Conservation (phyloP, 176 grass and related monocot genomes). For the Eleusine coracana region DNA sequence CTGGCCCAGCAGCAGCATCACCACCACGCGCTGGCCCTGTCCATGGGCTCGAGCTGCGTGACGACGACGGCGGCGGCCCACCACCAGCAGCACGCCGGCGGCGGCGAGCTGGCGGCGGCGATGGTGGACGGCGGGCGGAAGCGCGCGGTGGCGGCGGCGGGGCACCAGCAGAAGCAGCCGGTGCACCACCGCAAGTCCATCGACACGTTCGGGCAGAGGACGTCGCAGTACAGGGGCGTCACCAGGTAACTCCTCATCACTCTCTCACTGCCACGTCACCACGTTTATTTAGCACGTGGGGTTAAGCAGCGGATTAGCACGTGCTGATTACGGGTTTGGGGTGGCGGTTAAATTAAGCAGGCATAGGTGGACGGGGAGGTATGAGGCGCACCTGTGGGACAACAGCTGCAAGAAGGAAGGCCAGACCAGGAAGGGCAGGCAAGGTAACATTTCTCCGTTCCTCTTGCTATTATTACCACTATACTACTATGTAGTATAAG, state of each 20-base stretch:
- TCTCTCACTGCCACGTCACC: not conserved
- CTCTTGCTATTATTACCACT: too few species aligned
- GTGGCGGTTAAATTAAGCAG: slow-evolving; percentile 50
- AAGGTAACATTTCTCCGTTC: slow-evolving; percentile 49
- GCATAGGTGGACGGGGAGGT: slow-evolving; percentile 99
- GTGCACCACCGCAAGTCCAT: slow-evolving; percentile 98
- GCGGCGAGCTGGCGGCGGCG: not conserved
- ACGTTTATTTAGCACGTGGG: not conserved
- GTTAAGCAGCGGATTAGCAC: not conserved
- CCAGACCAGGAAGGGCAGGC: slow-evolving; percentile 95
- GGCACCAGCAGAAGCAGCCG: slow-evolving; percentile 74
- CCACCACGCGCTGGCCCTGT: slow-evolving; percentile 72
- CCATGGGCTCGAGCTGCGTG: slow-evolving; percentile 93
- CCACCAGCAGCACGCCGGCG: slow-evolving; percentile 26
- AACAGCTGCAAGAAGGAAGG: slow-evolving; percentile 99
- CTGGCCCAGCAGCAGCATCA: slow-evolving; percentile 25
- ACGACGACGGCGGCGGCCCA: not conserved
- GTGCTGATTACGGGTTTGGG: not conserved
- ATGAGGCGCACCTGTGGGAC: slow-evolving; percentile 98
- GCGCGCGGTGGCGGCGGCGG: slow-evolving; percentile 46
- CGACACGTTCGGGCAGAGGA: slow-evolving; percentile 97
- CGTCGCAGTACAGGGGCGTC: slow-evolving; percentile 97
- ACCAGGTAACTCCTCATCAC: slow-evolving; percentile 59
- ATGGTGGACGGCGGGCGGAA: slow-evolving; percentile 61
- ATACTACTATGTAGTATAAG: too few species aligned